phyloP scores from a whole-genome alignment of 257 asterid genomes.

The Linderniella brevidens region DNA sequence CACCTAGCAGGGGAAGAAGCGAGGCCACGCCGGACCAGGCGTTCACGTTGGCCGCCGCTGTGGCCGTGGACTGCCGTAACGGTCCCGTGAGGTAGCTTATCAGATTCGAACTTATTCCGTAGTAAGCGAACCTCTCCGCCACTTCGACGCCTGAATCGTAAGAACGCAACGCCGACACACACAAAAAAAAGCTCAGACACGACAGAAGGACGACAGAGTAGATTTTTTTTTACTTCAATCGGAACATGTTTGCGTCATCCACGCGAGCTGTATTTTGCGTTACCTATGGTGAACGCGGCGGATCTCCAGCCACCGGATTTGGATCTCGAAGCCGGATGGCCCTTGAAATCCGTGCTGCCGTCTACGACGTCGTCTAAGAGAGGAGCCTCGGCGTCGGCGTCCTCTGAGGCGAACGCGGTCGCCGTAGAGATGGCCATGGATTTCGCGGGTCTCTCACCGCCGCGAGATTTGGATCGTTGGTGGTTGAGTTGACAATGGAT shows the following conservation, averaged over 20 bases:
- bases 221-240: not conserved
- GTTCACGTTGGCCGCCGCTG: conserved; percentile 36
- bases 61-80: conserved; percentile 38
- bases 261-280: not conserved
- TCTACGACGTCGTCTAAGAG: conserved; percentile 10
- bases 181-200: not conserved
- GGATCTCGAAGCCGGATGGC: conserved; percentile 8
- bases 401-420: not conserved
- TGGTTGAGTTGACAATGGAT: too few relatives aligned
- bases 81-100: conserved; percentile 41
- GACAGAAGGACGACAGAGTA: not conserved
- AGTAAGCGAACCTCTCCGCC: conserved; percentile 47
- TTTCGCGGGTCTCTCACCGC: too few relatives aligned
- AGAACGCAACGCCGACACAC: not conserved
- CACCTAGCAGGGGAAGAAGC: conserved; percentile 41
- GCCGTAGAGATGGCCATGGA: too few relatives aligned
- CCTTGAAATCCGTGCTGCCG: conserved; percentile 9
- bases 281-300: conserved; percentile 13
- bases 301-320: conserved; percentile 18
- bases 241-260: too few relatives aligned
- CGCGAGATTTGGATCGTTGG: too few relatives aligned
- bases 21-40: conserved; percentile 35
- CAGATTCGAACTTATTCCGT: conserved; percentile 36
- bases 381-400: conserved; percentile 10
- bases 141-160: conserved; percentile 15